Evolutionary conservation across 345 rosid species (phyloP).

Genomic region (Eucalyptus dawsonii): DNA sequence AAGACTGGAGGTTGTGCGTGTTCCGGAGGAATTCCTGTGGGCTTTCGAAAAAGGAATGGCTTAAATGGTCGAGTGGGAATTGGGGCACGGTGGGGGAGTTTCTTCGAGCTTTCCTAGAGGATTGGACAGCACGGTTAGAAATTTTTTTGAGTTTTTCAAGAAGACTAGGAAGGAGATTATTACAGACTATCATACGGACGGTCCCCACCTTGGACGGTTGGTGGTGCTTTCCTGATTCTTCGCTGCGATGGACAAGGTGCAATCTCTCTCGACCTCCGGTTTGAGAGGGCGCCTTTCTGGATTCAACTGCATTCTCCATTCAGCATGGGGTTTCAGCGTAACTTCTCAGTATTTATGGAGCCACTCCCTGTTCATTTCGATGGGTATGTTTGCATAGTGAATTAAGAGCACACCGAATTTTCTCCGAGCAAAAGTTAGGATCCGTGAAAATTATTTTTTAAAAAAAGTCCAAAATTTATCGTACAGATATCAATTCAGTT

Average conservation of each 20-base stretch:
- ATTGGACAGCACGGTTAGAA: neutral
- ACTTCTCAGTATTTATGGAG: too few species aligned
- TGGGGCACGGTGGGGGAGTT: neutral
- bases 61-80: neutral
- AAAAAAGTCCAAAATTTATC: too few species aligned
- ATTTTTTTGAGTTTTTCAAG: neutral
- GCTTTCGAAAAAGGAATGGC: neutral
- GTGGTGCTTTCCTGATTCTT: neutral
- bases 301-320: too few species aligned
- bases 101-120: neutral
- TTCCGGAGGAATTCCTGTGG: neutral
- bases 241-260: fast-evolving
- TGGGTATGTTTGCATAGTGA: neutral
- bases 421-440: too few species aligned
- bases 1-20: too few species aligned
- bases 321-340: too few species aligned
- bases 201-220: neutral
- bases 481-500: too few species aligned
- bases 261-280: neutral
- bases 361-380: neutral
- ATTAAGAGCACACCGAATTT: fast-evolving
- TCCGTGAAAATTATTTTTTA: too few species aligned
- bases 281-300: neutral
- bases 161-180: neutral
- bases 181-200: fast-evolving